Evolutionary conservation across 768 basidiomycete species (phyloP), one percentile per base, ranked within the genome.

Genomic region (Phaeolepiota aurea): DNA sequence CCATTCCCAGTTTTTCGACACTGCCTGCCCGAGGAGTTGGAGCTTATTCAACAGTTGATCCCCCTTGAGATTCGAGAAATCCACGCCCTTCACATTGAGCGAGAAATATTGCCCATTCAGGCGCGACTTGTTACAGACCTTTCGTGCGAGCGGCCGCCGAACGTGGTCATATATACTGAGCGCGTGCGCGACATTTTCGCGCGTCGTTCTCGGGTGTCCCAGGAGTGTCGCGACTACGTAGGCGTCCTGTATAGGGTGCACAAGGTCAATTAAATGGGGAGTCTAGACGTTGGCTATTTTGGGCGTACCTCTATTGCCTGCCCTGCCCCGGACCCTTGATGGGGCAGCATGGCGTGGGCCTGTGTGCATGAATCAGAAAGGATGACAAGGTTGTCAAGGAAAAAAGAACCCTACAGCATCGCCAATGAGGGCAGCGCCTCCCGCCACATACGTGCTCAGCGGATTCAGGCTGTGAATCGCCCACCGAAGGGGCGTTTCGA

Each of bases 1-100:
- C 81, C 81, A 84, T 42, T 75, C 71, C 77, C 77, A 80, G 36
- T 68, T 72, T 50, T 63, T 63, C 13, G 64, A 66, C 18, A 82
- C 54, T 9, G 54, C 54, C 22, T 61, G 52, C 4, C 62, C 66
- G 3, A 80, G 52, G 30, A 63, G 50, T 12, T 61, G 48, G 5
- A 76, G 56, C 42, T 60, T 61, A 10, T 57, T 41, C 38, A 52
- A 42, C 40, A 58, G 43, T 43, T 61, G 51, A 15, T 54, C 49
- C 21, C 55, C 55, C 16, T 54, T 46, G 21, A 62, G 32, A 9
- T 30, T 18, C 4, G 60, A 53, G 22, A 65, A 59, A 28, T 63
- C 52, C 18, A 58, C 33, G 11, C 58, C 61, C 9, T 56, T 55
- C 28, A 57, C 48, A 32, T 55, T 48, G 14, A 74, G 52, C 14